A percentile compares a stretch with the other conserved stretches of the same genome.
phyloP scores from a whole-genome alignment of 2,329 filamentous ascomycete genomes.

The Phyllosticta capitalensis region DNA sequence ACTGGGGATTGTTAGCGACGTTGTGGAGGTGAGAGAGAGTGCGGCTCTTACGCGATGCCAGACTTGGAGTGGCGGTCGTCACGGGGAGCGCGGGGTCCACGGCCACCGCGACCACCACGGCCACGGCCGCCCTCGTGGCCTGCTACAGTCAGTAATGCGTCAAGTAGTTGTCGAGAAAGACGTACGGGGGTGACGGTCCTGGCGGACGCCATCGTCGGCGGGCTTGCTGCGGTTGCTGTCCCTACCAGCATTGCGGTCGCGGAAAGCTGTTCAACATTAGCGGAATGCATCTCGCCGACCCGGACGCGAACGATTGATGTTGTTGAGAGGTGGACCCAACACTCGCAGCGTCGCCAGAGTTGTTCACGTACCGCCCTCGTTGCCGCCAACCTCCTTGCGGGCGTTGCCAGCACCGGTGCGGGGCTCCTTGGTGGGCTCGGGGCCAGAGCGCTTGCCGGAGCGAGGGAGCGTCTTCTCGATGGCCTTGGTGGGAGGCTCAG shows the following conservation, averaged over 20 bases:
- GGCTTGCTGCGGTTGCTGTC: conserved; percentile 74
- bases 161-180: background rate
- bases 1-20: conserved; percentile 31
- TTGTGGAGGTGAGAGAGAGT: background rate
- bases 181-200: conserved; percentile 32
- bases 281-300: background rate
- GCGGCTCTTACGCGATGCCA: conserved; percentile 45
- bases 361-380: conserved; percentile 70
- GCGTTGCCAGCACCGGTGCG: conserved; percentile 20
- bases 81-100: conserved; percentile 37
- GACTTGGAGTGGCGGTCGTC: conserved; percentile 56
- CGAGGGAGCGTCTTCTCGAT: conserved; percentile 74
- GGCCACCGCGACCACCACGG: conserved; percentile 40
- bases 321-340: background rate
- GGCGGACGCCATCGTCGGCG: conserved; percentile 56
- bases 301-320: background rate
- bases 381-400: conserved; percentile 57
- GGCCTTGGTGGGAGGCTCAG: conserved; percentile 73
- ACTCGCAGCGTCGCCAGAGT: background rate
- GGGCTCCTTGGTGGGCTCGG: conserved; percentile 46
- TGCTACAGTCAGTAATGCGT: background rate
- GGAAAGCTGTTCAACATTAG: conserved; percentile 57
- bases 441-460: conserved; percentile 74
- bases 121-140: conserved; percentile 29
- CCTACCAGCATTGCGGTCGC: conserved; percentile 73